A percentile compares a stretch with the other conserved stretches of the same genome.
Conservation (phyloP, 163 green algal species). For the Prototheca cutis region DNA sequence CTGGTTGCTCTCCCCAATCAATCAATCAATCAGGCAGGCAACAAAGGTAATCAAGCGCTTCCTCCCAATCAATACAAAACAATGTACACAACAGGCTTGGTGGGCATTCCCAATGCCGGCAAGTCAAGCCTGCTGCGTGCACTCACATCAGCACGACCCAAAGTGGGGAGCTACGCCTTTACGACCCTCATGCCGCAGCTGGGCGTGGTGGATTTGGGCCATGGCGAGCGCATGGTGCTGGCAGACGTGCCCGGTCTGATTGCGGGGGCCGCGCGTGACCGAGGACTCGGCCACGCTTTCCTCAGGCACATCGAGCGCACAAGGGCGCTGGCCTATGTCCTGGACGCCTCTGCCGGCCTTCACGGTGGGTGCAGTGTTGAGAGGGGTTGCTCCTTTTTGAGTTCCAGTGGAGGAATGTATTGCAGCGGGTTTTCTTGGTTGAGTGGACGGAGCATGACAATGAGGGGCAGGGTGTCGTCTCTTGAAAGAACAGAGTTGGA, state of each 20-base stretch:
- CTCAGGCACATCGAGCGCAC: slow-evolving; percentile 73
- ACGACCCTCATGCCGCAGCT: slow-evolving; percentile 83
- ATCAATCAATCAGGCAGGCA: too few species aligned
- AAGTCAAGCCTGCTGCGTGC: slow-evolving; percentile 73
- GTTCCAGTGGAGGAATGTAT: neutral
- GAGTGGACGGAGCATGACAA: neutral
- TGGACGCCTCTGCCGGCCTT: slow-evolving; percentile 39
- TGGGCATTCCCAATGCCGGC: slow-evolving; percentile 84
- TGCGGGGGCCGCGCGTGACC: slow-evolving; percentile 31
- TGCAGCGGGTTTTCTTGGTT: neutral
- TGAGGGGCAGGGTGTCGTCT: neutral
- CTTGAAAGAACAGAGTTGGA: neutral
- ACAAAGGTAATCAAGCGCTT: too few species aligned
- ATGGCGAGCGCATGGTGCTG: slow-evolving; percentile 15
- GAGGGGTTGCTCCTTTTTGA: neutral
- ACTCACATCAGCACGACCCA: slow-evolving; percentile 49
- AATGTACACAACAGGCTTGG: slow-evolving; percentile 41
- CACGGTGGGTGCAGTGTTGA: neutral
- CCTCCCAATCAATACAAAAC: too few species aligned
- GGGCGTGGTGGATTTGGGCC: slow-evolving; percentile 23
- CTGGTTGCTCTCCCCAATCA: too few species aligned
- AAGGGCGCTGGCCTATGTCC: slow-evolving; percentile 47
- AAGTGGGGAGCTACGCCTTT: slow-evolving; percentile 76
- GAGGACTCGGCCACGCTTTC: slow-evolving; percentile 68
- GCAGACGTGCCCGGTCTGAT: slow-evolving; percentile 63